A percentile compares a stretch with the other conserved stretches of the same genome.
Conservation (phyloP, 768 basidiomycete genomes). For the Boletus subparvulus region DNA sequence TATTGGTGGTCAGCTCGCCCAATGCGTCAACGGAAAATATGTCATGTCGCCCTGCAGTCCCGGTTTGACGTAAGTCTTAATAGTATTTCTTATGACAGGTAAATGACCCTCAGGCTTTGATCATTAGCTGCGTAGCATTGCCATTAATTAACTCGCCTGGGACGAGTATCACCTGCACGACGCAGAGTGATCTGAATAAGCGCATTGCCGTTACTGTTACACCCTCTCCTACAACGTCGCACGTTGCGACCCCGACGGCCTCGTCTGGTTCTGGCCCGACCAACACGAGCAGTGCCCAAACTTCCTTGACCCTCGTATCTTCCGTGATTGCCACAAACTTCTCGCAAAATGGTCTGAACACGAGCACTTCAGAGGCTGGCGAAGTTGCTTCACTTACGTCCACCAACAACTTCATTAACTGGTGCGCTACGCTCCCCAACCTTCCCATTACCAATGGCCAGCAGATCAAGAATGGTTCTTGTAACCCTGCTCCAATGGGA, state of each 20-base stretch:
- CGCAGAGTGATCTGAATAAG: conserved; percentile 43
- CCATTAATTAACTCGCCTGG: conserved; percentile 51
- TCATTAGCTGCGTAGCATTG: conserved; percentile 37
- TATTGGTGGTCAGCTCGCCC: conserved; percentile 48
- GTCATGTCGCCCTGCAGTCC: conserved; percentile 23
- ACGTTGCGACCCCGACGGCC: neutral
- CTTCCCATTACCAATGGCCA: conserved; percentile 62
- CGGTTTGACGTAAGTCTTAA: conserved; percentile 17
- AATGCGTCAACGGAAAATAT: conserved; percentile 50
- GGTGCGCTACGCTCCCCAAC: conserved; percentile 47
- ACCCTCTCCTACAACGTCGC: conserved; percentile 16
- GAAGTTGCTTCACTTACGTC: conserved; percentile 60
- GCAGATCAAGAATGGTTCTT: conserved; percentile 51
- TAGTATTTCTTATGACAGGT: neutral
- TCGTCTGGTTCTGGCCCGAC: conserved; percentile 11
- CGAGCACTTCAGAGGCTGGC: conserved; percentile 35
- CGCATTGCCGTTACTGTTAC: conserved; percentile 44
- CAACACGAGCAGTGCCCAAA: conserved; percentile 23
- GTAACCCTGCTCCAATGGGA: conserved; percentile 65
- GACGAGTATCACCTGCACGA: conserved; percentile 53
- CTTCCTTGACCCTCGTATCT: conserved; percentile 41
- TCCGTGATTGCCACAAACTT: conserved; percentile 57
- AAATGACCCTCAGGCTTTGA: neutral
- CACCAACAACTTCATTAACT: conserved; percentile 76
- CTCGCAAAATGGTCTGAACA: conserved; percentile 46